Conservation (phyloP, 306 rosid species). For the Rosa persica region DNA sequence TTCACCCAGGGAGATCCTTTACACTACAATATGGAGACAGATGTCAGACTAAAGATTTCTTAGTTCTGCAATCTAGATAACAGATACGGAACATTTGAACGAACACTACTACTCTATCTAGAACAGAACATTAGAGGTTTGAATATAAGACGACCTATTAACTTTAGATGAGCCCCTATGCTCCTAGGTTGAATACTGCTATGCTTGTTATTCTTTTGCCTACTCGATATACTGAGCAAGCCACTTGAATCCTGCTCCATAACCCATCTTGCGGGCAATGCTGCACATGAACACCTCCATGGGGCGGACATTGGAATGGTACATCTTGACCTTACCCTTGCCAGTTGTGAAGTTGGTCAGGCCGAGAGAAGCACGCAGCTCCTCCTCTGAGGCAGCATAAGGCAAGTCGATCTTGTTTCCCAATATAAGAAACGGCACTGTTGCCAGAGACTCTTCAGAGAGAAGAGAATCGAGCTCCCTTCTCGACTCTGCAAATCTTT, state of each 20-base stretch:
- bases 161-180: slow-evolving; percentile 39
- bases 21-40: no score
- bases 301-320: slow-evolving; percentile 62
- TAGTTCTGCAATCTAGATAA: neutral
- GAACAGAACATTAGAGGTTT: neutral
- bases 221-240: slow-evolving; percentile 74
- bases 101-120: neutral
- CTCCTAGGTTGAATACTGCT: neutral
- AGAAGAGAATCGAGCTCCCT: slow-evolving; percentile 75
- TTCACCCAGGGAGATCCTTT: no score
- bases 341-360: slow-evolving; percentile 75
- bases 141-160: slow-evolving; percentile 22
- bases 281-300: slow-evolving; percentile 86
- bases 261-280: slow-evolving; percentile 83
- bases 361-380: slow-evolving; percentile 56
- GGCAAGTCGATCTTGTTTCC: slow-evolving; percentile 83
- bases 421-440: slow-evolving; percentile 70
- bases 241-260: slow-evolving; percentile 81
- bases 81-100: neutral
- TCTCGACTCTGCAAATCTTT: slow-evolving; percentile 64
- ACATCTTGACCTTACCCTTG: slow-evolving; percentile 61
- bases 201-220: slow-evolving; percentile 20
- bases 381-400: slow-evolving; percentile 72
- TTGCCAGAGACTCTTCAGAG: slow-evolving; percentile 55
- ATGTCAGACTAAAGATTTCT: neutral